Conservation (phyloP, 2,329 filamentous ascomycete genomes). For the Huntiella savannae region DNA sequence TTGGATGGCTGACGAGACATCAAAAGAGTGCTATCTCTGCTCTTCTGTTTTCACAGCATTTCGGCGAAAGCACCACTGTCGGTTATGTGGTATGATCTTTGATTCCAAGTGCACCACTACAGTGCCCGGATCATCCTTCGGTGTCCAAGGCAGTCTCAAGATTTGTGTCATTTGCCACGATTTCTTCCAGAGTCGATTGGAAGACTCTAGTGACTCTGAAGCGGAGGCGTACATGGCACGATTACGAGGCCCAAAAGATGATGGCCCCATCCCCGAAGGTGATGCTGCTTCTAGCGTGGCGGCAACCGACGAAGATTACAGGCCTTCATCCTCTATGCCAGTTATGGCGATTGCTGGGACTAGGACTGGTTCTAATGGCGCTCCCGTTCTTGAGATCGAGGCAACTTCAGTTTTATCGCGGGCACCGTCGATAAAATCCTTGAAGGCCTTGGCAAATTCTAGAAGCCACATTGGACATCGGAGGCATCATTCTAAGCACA, state of each 20-base stretch:
- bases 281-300: constrained; percentile 5
- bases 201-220: constrained; percentile 60
- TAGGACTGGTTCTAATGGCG: constrained; percentile 63
- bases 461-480: constrained; percentile 63
- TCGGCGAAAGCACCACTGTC: constrained; percentile 87
- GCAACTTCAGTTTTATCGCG: constrained; percentile 60
- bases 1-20: constrained; percentile 98
- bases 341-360: constrained; percentile 55
- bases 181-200: constrained; percentile 65
- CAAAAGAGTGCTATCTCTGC: constrained; percentile 90
- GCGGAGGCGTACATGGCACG: constrained; percentile 48
- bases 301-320: constrained; percentile 25
- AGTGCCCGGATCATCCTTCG: constrained; percentile 75
- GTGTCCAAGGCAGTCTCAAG: constrained; percentile 62
- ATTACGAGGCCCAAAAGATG: constrained; percentile 3
- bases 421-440: constrained; percentile 83
- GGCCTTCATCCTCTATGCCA: constrained; percentile 40
- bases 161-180: constrained; percentile 86
- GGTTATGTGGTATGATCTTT: constrained; percentile 94
- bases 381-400: constrained; percentile 79
- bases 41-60: constrained; percentile 84
- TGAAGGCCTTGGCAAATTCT: constrained; percentile 51
- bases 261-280: neutral
- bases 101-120: constrained; percentile 88
- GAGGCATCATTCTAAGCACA: constrained; percentile 73